Conservation (phyloP, 495 filamentous ascomycete species). For the Aspergillus panamensis region DNA sequence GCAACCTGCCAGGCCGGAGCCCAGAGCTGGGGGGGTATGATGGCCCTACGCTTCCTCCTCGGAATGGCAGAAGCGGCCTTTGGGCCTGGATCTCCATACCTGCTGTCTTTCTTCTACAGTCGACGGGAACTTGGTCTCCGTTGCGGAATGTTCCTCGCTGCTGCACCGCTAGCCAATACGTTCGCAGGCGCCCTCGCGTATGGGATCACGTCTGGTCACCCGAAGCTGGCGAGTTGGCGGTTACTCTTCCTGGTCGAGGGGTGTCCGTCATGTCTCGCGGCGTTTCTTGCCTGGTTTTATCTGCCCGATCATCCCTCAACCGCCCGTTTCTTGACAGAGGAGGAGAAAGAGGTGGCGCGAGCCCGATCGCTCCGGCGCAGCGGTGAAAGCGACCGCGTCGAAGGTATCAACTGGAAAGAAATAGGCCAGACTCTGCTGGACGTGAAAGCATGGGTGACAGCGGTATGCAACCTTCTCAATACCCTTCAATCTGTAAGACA, state of each 20-base stretch:
- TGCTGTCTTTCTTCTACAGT: conserved; percentile 81
- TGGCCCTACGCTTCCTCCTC: conserved; percentile 65
- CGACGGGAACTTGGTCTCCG: conserved; percentile 74
- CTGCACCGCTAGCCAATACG: conserved; percentile 75
- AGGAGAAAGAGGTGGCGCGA: conserved; percentile 67
- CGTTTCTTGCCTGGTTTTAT: conserved; percentile 60
- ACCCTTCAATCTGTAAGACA: neutral
- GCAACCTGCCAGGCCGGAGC: conserved; percentile 59
- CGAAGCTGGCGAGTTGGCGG: conserved; percentile 69
- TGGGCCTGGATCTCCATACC: conserved; percentile 66
- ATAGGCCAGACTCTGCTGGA: conserved; percentile 54
- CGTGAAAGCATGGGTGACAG: conserved; percentile 57
- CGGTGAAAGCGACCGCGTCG: conserved; percentile 52
- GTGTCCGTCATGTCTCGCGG: conserved; percentile 64
- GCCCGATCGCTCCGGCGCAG: conserved; percentile 60
- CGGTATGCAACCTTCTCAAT: conserved; percentile 31
- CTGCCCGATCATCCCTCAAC: conserved; percentile 69
- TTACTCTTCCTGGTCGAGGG: conserved; percentile 84
- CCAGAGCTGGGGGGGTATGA: conserved; percentile 59
- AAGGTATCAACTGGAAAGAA: conserved; percentile 57
- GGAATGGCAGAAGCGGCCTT: conserved; percentile 65
- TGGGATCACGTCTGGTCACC: conserved; percentile 70
- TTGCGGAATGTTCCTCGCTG: conserved; percentile 70
- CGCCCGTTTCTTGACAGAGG: conserved; percentile 65
- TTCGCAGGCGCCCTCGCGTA: conserved; percentile 83